These are phyloP conservation scores for Zangia roseola DNA, from an alignment of 768 basidiomycete species.

Conservation along the genomic window DNA sequence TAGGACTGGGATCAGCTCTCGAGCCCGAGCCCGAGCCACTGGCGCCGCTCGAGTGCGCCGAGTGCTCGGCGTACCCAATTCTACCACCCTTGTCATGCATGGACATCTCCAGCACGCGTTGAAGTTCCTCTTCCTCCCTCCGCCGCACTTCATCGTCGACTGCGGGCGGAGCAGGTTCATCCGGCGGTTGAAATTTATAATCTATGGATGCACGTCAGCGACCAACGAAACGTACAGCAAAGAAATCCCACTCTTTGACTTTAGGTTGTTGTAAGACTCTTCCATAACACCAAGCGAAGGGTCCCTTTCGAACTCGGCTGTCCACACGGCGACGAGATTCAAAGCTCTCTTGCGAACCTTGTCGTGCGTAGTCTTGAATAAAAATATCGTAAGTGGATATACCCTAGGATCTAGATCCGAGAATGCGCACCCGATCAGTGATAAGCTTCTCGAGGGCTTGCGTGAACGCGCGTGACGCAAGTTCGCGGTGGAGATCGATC, in stretches of 20 bases:
- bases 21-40: slow-evolving; percentile 30
- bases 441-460: slow-evolving; percentile 84
- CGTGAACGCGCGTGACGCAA: slow-evolving; percentile 89
- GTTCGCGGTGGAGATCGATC: slow-evolving; percentile 75
- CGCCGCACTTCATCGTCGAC: slow-evolving; percentile 79
- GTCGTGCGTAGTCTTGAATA: slow-evolving; percentile 78
- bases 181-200: slow-evolving; percentile 64
- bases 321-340: slow-evolving; percentile 76
- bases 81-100: slow-evolving; percentile 89
- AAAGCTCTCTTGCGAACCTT: slow-evolving; percentile 82
- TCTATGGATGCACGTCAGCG: slow-evolving; percentile 40
- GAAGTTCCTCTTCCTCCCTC: slow-evolving; percentile 92
- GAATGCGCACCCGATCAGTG: slow-evolving; percentile 71
- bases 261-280: slow-evolving; percentile 80
- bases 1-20: slow-evolving; percentile 24
- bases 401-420: neutral
- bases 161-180: slow-evolving; percentile 63
- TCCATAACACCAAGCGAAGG: slow-evolving; percentile 85
- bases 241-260: slow-evolving; percentile 67
- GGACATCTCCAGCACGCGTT: slow-evolving; percentile 90
- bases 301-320: slow-evolving; percentile 79
- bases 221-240: neutral
- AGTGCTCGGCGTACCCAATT: slow-evolving; percentile 48
- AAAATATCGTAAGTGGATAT: slow-evolving; percentile 13
- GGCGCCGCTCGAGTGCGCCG: slow-evolving; percentile 37